Evolutionary conservation across 345 rosid genomes (phyloP).

Genomic region (Pelargonium nanum): DNA sequence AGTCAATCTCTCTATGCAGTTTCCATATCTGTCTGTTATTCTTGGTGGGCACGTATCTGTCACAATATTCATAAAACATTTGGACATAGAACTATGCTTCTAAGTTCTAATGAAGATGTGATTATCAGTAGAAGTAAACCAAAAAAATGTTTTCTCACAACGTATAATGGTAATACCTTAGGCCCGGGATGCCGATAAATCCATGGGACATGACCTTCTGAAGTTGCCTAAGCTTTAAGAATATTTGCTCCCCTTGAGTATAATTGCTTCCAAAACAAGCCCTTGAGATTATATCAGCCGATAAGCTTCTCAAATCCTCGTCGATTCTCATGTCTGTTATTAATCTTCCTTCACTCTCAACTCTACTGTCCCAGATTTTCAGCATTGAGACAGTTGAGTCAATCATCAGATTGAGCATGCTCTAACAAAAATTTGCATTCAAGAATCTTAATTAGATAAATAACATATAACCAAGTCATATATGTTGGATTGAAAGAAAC

Average conservation of each 20-base stretch:
- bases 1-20: constrained; percentile 24
- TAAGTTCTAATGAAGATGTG: too few species aligned
- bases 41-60: constrained; percentile 25
- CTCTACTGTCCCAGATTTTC: constrained; percentile 25
- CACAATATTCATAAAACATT: too few species aligned
- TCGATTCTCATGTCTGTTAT: constrained; percentile 19
- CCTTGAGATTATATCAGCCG: constrained; percentile 37
- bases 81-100: too few species aligned
- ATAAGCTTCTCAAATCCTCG: constrained; percentile 25
- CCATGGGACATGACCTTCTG: constrained; percentile 21
- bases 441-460: background rate
- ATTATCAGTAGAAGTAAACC: background rate
- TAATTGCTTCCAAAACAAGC: constrained; percentile 47
- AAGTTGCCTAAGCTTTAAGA: constrained; percentile 25
- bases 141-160: background rate
- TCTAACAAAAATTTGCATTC: constrained; percentile 7
- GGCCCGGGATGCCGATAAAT: constrained; percentile 18
- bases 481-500: background rate
- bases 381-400: constrained; percentile 19
- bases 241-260: constrained; percentile 36
- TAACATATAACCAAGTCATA: too few species aligned
- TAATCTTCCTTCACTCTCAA: constrained; percentile 11
- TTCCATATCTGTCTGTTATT: constrained; percentile 31
- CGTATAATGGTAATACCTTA: constrained; percentile 17
- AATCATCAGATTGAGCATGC: constrained; percentile 32